phyloP scores from a whole-genome alignment of 805 yeast species.

The Hanseniaspora taiwanica region DNA sequence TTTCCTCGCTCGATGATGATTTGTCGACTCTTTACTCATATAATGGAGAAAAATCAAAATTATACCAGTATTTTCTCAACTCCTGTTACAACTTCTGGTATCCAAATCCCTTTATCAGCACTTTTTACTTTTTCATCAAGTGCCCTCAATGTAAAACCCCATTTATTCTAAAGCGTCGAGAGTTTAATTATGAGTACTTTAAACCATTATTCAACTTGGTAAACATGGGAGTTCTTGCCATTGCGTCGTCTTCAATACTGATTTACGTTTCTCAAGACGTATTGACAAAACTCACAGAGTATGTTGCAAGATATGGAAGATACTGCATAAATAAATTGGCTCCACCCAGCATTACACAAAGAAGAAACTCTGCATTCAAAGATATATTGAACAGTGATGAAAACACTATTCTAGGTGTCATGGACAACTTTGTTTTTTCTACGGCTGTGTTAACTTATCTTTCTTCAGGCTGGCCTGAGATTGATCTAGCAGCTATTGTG shows the following conservation, averaged over 20 bases:
- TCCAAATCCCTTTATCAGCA: background rate
- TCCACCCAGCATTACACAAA: slow-evolving; percentile 4
- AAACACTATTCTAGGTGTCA: too few relatives aligned
- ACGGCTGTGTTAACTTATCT: background rate
- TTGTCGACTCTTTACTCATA: too few relatives aligned
- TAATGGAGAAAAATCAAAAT: background rate
- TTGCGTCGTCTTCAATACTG: slow-evolving; percentile 1
- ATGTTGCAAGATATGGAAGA: slow-evolving; percentile 4
- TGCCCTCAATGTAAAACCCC: slow-evolving; percentile 23
- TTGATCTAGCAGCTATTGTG: too few relatives aligned
- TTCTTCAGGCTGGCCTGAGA: background rate
- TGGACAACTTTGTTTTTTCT: too few relatives aligned
- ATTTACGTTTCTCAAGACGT: background rate
- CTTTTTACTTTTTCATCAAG: slow-evolving; percentile 8
- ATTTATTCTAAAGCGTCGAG: slow-evolving; percentile 10
- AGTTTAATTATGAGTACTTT: slow-evolving; percentile 7
- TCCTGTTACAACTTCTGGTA: background rate
- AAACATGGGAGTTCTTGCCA: slow-evolving; percentile 2
- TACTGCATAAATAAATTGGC: slow-evolving; percentile 5
- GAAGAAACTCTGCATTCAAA: background rate
- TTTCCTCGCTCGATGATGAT: too few relatives aligned
- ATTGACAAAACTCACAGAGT: slow-evolving; percentile 3
- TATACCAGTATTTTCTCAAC: background rate
- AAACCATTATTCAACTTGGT: slow-evolving; percentile 6
- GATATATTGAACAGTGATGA: background rate